Base-by-base conservation (phyloP, 1,284 basidiomycete species). In the Apiotrichum mycotoxinovorans region DNA sequence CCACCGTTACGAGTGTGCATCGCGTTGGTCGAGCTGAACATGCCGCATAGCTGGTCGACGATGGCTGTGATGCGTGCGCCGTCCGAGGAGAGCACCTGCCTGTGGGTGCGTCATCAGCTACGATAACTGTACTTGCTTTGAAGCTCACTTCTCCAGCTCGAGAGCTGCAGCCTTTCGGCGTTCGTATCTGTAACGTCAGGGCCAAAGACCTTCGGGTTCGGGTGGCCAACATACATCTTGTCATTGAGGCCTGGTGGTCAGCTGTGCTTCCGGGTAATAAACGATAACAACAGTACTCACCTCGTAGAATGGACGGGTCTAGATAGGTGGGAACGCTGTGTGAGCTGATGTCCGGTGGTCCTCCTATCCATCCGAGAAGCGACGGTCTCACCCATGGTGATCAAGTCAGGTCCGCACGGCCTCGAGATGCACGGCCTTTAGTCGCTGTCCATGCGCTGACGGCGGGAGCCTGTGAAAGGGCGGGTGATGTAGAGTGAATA, bases 131-230 rank as follows among this genome's bases (percentile, higher is more conserved):
- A 30, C 7, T 7, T 12, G 30, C 30, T 30, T 8, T 25, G 40
- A 18, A 11, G 43, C 80, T 64, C 74, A 93, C 89, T 93, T 95
- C 80, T 98, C 94, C 51, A 98, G 84, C 60, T 97, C 94, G 55
- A 97, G 85, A 1, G 95, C 94, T 4, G 94, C 91, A 11, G 89
- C 87, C 79, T 98, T 98, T 61, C 96, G 85, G 79, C 92, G 91
- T 81, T 98, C 95, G 73, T 98, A 76, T 46, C 73, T 75, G 52
- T 15, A 91, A 76, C 14, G 44, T 57, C 22, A 51, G 58, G 3
- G 34, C 25, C 15, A 18, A 9, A 14, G 15, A 14, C 3, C 2
- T 23, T 37, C 38, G 17, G 26, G 26, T 26, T 11, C 14, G 23
- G 15, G 42, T 11, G 49, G 7, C 38, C 17, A 18, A 51, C 71